Conservation (phyloP, 1,139 yeast genomes). For the Pichia sp. region DNA sequence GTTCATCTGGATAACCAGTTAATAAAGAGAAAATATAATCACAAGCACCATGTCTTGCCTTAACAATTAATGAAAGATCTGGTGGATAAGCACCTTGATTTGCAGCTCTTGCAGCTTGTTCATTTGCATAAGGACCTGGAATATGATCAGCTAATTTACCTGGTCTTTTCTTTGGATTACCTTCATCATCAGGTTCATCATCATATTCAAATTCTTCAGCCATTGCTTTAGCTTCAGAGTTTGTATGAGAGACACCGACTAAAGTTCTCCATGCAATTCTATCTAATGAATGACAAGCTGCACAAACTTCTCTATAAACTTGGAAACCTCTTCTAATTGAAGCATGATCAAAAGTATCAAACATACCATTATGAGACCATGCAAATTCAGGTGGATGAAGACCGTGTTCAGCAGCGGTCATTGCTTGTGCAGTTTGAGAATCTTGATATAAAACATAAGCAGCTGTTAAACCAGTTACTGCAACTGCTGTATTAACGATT, state of each 20-base stretch:
- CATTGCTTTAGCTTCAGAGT: constrained; percentile 85
- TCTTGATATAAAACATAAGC: constrained; percentile 75
- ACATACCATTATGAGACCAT: constrained; percentile 94
- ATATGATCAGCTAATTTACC: constrained; percentile 96
- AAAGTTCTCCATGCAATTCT: constrained; percentile 98
- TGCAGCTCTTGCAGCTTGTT: constrained; percentile 99
- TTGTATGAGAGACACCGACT: constrained; percentile 94
- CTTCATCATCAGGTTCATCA: constrained; percentile 99
- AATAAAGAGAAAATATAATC: constrained; percentile 92
- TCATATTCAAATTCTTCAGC: constrained; percentile 97
- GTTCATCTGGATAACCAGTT: constrained; percentile 98
- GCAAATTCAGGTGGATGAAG: constrained; percentile 89
- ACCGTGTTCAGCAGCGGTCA: constrained; percentile 99
- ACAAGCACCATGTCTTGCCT: constrained; percentile 98
- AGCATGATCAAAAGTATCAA: constrained; percentile 90
- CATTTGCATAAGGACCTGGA: constrained; percentile 94
- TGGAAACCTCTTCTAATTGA: constrained; percentile 99
- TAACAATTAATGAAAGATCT: constrained; percentile 92
- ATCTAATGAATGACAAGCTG: constrained; percentile 96
- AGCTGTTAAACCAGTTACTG: constrained; percentile 63
- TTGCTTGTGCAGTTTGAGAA: constrained; percentile 81
- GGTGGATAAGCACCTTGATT: constrained; percentile 99
- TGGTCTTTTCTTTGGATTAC: constrained; percentile 96
- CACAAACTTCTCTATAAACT: constrained; percentile 98
- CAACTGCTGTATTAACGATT: constrained; percentile 57